Conservation (phyloP, 192 early-diverging fungal species). For the Gryganskiella cystojenkinii region DNA sequence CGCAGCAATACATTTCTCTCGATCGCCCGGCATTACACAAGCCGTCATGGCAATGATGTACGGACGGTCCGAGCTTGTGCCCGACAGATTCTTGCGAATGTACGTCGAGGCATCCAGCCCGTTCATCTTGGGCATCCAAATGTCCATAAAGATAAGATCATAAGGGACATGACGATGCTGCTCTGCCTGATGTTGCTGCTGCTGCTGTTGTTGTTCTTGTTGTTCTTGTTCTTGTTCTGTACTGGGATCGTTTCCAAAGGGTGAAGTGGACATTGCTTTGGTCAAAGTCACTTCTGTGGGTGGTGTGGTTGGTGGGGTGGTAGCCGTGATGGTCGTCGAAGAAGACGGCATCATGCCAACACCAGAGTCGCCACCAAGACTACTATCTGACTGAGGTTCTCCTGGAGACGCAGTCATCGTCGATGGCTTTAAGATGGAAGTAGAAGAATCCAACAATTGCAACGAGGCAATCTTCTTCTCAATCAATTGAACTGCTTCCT, state of each 20-base stretch:
- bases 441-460: conserved; percentile 12
- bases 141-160: conserved; percentile 55
- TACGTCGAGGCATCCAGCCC: conserved; percentile 43
- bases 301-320: not conserved
- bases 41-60: conserved; percentile 51
- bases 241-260: not conserved
- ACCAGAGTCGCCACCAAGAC: conserved; percentile 15
- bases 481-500: conserved; percentile 53
- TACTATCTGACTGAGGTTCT: conserved; percentile 1
- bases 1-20: conserved; percentile 51
- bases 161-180: conserved; percentile 33
- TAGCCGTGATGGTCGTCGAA: not conserved
- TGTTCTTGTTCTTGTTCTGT: too few species aligned
- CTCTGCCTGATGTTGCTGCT: too few species aligned
- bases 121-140: conserved; percentile 58
- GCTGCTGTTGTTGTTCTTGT: too few species aligned
- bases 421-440: too few species aligned
- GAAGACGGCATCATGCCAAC: too few species aligned
- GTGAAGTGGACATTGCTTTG: not conserved
- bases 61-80: conserved; percentile 8
- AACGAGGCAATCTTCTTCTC: conserved; percentile 42
- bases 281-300: not conserved
- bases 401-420: too few species aligned
- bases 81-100: conserved; percentile 38
- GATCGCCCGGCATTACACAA: conserved; percentile 51